Base-by-base conservation (phyloP, 2,329 filamentous ascomycete genomes). In the Colletotrichum tamarilloi region DNA sequence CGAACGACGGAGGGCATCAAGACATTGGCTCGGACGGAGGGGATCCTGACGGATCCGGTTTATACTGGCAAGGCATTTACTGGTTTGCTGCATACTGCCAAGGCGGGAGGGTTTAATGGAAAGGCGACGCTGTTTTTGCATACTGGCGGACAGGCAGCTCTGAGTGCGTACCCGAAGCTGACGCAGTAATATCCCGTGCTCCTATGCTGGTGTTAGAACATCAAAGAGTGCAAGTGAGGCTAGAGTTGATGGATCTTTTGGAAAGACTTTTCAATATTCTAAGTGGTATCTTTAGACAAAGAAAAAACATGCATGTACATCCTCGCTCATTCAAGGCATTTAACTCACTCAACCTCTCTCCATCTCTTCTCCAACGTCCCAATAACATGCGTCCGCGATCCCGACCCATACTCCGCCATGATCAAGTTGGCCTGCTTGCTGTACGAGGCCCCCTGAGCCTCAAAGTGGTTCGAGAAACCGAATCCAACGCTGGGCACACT, bases 281-380 rank as follows among this genome's bases (percentile, higher is more conserved):
- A 69, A 70, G 38, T 70, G 70, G 70, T 73, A 73, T 73, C 70
- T 73, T 46, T 46, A n/a, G 19, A 67, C 26, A 72, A 60, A 58
- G 28, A 19, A 46, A 68, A 26, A 55, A 8, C 19, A 9, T 26
- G 9, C n/a, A 24, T 16, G 26, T 28, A 30, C 30, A 7, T 32
- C 62, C 35, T 66, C 28, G 8, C 32, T 14, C 22, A 8, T 32
- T 66, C 22, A 5, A 28, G 12, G 42, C 24, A 35, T 24, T 19
- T 6, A n/a, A 38, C 65, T 84, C 82, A 74, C 66, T 84, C 83
- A 59, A 82, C 81, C 59, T 79, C 77, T 67, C 75, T 80, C 82
- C 82, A 84, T 52, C 77, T 71, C 65, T 77, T 73, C 74, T 84
- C 81, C 59, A 84, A 63, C 72, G 79, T 71, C 8, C 65, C 70